phyloP scores from a whole-genome alignment of 495 filamentous ascomycete species.

The Hypoxylon intermedium region DNA sequence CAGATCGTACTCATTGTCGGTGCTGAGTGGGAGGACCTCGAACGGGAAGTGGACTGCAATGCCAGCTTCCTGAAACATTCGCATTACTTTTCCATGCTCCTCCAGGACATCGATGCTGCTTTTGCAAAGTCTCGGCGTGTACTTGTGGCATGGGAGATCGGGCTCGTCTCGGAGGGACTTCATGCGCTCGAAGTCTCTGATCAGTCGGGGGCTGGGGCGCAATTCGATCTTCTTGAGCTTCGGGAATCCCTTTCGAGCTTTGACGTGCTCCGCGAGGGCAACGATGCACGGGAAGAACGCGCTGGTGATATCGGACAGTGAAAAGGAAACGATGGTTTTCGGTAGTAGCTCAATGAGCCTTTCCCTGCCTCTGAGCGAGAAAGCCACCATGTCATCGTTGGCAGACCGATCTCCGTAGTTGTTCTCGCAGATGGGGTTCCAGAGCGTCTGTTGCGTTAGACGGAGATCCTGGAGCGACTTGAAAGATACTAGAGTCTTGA shows the following conservation, averaged over 20 bases:
- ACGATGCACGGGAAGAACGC: constrained; percentile 2
- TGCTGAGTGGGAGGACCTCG: neutral
- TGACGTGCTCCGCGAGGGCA: neutral
- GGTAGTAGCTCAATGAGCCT: constrained; percentile 1
- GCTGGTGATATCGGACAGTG: constrained; percentile 8
- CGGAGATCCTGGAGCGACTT: neutral
- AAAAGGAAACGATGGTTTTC: neutral
- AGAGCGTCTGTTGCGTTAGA: constrained; percentile 18
- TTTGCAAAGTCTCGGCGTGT: neutral
- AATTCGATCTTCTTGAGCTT: constrained; percentile 6
- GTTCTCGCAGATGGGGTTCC: neutral
- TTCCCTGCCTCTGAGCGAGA: too few species aligned
- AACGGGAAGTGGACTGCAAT: neutral
- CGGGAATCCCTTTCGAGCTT: neutral
- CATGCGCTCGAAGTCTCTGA: neutral
- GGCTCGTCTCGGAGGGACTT: neutral
- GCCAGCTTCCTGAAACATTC: neutral
- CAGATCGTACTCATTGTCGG: neutral
- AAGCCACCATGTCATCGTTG: neutral
- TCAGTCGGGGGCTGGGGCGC: neutral
- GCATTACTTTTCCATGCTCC: neutral
- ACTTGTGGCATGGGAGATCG: neutral
- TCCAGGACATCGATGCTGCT: neutral
- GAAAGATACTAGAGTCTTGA: too few species aligned
- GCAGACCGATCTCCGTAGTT: neutral